A percentile compares a stretch with the other conserved stretches of the same genome.
These are phyloP conservation scores for Kondoa malvinella DNA, from an alignment of 768 basidiomycete genomes.

Conservation along the genomic window DNA sequence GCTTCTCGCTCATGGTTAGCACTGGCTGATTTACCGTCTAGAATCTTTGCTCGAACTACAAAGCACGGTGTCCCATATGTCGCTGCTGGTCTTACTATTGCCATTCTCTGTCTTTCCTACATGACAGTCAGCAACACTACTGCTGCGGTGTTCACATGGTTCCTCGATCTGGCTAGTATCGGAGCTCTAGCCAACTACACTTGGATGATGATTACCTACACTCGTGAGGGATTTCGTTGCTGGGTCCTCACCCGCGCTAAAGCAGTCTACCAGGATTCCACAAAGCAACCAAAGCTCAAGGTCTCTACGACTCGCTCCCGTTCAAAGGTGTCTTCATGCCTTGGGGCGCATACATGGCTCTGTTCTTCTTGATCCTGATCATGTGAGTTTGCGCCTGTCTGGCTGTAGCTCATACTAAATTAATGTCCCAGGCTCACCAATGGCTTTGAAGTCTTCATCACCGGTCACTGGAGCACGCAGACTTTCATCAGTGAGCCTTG, in stretches of 20 bases:
- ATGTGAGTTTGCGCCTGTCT: too few species aligned
- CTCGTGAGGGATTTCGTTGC: too few species aligned
- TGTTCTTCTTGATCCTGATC: slow-evolving; percentile 19
- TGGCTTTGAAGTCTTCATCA: neutral
- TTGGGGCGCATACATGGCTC: slow-evolving; percentile 28
- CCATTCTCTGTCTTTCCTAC: neutral
- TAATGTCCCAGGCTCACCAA: too few species aligned
- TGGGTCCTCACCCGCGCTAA: too few species aligned
- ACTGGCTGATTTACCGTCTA: too few species aligned
- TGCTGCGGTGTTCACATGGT: neutral
- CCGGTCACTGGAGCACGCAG: slow-evolving; percentile 16
- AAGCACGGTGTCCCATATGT: neutral
- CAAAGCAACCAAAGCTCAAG: neutral
- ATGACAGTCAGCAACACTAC: neutral
- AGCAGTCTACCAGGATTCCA: too few species aligned
- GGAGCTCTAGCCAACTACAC: neutral
- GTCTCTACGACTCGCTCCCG: neutral
- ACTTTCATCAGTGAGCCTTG: slow-evolving; percentile 22
- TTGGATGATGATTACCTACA: neutral
- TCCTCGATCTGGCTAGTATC: neutral
- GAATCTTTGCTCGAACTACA: neutral
- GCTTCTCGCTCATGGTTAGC: too few species aligned
- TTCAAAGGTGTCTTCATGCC: slow-evolving; percentile 31
- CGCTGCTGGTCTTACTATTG: neutral
- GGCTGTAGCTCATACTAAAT: too few species aligned